Evolutionary conservation across 257 asterid genomes (phyloP), one percentile per base, ranked within the genome.

Genomic region (Datura wrightii): DNA sequence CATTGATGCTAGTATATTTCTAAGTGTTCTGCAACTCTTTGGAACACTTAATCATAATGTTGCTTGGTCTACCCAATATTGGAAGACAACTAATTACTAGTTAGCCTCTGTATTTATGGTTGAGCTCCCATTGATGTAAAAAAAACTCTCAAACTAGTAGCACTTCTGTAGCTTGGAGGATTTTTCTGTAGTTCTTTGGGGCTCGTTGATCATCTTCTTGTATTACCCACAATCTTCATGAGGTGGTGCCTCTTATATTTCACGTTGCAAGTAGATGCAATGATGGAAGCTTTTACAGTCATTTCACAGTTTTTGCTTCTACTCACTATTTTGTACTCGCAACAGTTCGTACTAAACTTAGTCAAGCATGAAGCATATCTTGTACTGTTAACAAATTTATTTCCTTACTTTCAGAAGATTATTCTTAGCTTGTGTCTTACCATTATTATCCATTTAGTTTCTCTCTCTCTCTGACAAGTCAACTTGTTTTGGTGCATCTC

Each of bases 151-250:
- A 34, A 24, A 50, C 82, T 76, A 15, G 46, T 50, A 34, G 13
- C 11, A 34, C 62, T 31, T 74, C 82, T 50, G 41, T 31, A 76
- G 15, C 48, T 19, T 24, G 31, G 31, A 24, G 31, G 31, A 24
- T 24, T 24, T 24, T 24, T 24, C 31, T 24, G 31, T 24, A 0
- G 31, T 24, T 24, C 31, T 24, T 24, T 24, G 31, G 31, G 31
- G 31, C 31, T 24, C 31, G 31, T 24, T 24, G 31, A n/a, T 24
- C 80, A 46, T 46, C 44, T 10, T 50, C 50, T 50, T 52, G 62
- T 76, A 31, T 46, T 76, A 13, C 82, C 58, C 62, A 50, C 82
- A 76, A 19, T 76, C 44, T 76, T 76, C 82, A 11, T 50, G 82
- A 76, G 62, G 13, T 31, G 62, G 44, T 50, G 46, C 19, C 60